Base-by-base conservation (phyloP, 768 basidiomycete genomes). In the Rhodotorula babjevae region DNA sequence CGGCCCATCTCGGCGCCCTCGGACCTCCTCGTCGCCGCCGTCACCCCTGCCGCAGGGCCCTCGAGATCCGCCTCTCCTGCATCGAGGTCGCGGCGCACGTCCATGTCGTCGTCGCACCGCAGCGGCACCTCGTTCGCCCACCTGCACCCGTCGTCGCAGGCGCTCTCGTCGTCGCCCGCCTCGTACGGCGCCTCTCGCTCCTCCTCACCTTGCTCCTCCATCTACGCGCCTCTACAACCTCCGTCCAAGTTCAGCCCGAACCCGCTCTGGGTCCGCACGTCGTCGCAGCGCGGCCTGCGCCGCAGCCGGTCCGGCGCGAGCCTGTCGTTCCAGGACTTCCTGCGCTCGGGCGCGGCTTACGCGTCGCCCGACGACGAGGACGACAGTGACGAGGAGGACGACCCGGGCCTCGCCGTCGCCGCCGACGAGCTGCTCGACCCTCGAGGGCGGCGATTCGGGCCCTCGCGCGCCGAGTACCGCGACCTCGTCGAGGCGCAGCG, bases 151-250 rank as follows among this genome's bases (percentile, higher is more conserved):
- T 31, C 33, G 19, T 42, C 71, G 3, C 56, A 44, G 52, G 19
- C 25, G 23, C 36, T 57, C 31, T 68, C 67, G 11, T 65, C 53
- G 40, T 73, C 67, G 21, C 71, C 71, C 15, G 49, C 67, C 36
- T 73, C 72, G 47, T 68, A 65, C 47, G 55, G 56, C 55, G 56
- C 67, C 23, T 73, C 72, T 3, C 67, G 72, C 2, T 68, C 67
- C 7, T 73, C 72, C 1, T 73, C 72, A 0, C 72, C 72, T 11
- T 68, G 72, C 56, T 73, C 72, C 12, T 73, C 72, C 23, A 62
- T 73, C 55, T 73, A 73, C 49, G 72, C 72, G 1, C 72, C 72
- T 0, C 64, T 73, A 10, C 67, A 68, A 31, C 67, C 67, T 10
- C 64, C 72, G 6, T 65, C 67, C 2, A 47, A 36, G n/a, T 42